Percentiles rank a stretch among this genome's conserved stretches.
These are phyloP conservation scores for Vinca minor DNA, from an alignment of 257 asterid species.

Conservation along the genomic window DNA sequence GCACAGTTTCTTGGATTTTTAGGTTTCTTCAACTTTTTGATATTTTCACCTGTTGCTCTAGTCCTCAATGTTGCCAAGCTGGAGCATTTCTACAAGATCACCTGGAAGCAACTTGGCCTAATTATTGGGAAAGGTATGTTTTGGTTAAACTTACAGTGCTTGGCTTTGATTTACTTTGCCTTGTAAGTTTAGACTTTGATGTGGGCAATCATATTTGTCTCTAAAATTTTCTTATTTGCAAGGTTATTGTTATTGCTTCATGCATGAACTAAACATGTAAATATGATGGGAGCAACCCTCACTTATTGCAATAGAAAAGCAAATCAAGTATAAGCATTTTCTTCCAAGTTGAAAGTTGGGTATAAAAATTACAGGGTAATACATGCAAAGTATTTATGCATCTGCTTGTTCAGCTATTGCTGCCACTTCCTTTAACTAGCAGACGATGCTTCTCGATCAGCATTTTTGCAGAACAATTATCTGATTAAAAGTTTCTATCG, in stretches of 20 bases:
- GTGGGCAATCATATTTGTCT: neutral
- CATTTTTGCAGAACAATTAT: neutral
- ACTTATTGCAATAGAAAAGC: neutral
- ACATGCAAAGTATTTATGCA: neutral
- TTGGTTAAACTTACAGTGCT: neutral
- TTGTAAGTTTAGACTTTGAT: neutral
- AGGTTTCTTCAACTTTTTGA: slow-evolving; percentile 73
- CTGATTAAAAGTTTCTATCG: too few species aligned
- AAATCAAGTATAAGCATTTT: neutral
- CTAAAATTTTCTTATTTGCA: too few species aligned
- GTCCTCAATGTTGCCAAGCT: slow-evolving; percentile 45
- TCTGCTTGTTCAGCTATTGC: neutral
- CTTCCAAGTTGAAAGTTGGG: neutral
- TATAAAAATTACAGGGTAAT: neutral
- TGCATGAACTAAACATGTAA: neutral
- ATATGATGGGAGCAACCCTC: neutral
- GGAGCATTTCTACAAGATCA: slow-evolving; percentile 48
- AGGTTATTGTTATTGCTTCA: too few species aligned
- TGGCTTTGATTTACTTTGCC: neutral
- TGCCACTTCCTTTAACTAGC: slow-evolving; percentile 1
- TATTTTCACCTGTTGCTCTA: slow-evolving; percentile 68
- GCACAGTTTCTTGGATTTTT: slow-evolving; percentile 91
- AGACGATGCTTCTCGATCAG: neutral
- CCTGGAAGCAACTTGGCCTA: slow-evolving; percentile 61
- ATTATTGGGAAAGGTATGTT: slow-evolving; percentile 86